A percentile compares a stretch with the other conserved stretches of the same genome.
Conservation (phyloP, 108 stramenopile genomes). For the Seminavis robusta region DNA sequence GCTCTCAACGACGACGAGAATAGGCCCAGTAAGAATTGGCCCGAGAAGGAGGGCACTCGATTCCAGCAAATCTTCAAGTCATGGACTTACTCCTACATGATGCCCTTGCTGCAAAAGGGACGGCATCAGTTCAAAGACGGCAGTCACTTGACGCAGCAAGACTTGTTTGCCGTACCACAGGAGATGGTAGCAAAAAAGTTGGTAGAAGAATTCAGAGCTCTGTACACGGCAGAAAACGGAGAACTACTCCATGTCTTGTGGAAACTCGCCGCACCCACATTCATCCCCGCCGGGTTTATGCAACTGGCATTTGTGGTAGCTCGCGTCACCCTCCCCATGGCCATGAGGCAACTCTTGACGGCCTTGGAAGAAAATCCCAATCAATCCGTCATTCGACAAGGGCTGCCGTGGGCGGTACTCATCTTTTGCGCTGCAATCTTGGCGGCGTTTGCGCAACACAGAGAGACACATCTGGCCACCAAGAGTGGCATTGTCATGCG, state of each 20-base stretch:
- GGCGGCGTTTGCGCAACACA: constrained; percentile 50
- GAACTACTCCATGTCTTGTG: constrained; percentile 29
- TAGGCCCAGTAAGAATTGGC: too few species aligned
- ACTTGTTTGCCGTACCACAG: constrained; percentile 43
- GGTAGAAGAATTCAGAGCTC: constrained; percentile 10
- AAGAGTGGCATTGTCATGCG: constrained; percentile 54
- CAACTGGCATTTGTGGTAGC: constrained; percentile 54
- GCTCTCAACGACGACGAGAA: too few species aligned
- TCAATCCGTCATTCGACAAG: constrained; percentile 16
- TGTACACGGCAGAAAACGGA: too few species aligned
- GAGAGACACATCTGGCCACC: constrained; percentile 58
- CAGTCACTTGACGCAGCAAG: constrained; percentile 30
- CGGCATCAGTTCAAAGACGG: constrained; percentile 15
- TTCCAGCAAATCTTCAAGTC: too few species aligned
- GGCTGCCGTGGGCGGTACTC: constrained; percentile 32
- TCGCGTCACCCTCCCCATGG: constrained; percentile 57
- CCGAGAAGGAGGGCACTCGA: too few species aligned
- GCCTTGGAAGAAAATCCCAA: constrained; percentile 46
- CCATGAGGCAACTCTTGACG: constrained; percentile 56
- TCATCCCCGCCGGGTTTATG: constrained; percentile 59
- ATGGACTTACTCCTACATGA: constrained; percentile 63
- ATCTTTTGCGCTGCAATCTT: constrained; percentile 38
- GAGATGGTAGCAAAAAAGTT: constrained; percentile 24
- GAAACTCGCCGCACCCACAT: constrained; percentile 36
- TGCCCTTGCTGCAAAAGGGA: constrained; percentile 30